These are phyloP conservation scores for Chytriomyces confervae DNA, from an alignment of 192 early-diverging fungal species.

Conservation along the genomic window DNA sequence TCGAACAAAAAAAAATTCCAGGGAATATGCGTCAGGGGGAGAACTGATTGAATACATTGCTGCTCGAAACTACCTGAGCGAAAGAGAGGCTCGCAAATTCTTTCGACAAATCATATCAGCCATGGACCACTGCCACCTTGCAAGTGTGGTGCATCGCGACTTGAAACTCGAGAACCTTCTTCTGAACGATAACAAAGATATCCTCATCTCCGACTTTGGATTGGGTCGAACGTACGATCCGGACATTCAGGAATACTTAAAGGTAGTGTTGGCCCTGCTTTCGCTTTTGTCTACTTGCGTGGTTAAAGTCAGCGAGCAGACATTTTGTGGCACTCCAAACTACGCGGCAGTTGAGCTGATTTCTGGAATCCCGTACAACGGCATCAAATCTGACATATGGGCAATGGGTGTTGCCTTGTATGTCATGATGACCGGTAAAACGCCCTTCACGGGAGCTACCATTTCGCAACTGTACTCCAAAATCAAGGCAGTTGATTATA, in stretches of 20 bases:
- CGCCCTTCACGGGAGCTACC: constrained; percentile 61
- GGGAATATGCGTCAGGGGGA: constrained; percentile 69
- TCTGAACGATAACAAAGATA: constrained; percentile 52
- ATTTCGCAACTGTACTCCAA: constrained; percentile 62
- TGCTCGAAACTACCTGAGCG: constrained; percentile 50
- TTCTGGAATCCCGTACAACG: constrained; percentile 65
- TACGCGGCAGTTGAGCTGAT: constrained; percentile 70
- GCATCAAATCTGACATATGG: constrained; percentile 71
- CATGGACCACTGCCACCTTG: constrained; percentile 68
- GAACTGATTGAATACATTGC: constrained; percentile 67
- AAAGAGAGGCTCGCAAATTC: constrained; percentile 61
- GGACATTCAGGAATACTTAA: constrained; percentile 57
- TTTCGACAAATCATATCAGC: constrained; percentile 68
- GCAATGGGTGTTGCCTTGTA: constrained; percentile 72
- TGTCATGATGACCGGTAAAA: constrained; percentile 64
- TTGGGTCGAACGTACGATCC: constrained; percentile 58
- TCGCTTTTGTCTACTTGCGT: neutral
- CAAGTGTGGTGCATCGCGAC: constrained; percentile 68
- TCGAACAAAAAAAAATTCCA: constrained; percentile 29
- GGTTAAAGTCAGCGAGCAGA: constrained; percentile 32
- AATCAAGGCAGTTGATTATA: constrained; percentile 66
- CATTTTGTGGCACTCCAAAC: constrained; percentile 71
- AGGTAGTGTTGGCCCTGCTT: constrained; percentile 34
- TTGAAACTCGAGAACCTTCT: constrained; percentile 66
- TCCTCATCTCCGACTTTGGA: constrained; percentile 69